Evolutionary conservation across 2,329 filamentous ascomycete species (phyloP).

Genomic region (Sordariomycetes sp.): DNA sequence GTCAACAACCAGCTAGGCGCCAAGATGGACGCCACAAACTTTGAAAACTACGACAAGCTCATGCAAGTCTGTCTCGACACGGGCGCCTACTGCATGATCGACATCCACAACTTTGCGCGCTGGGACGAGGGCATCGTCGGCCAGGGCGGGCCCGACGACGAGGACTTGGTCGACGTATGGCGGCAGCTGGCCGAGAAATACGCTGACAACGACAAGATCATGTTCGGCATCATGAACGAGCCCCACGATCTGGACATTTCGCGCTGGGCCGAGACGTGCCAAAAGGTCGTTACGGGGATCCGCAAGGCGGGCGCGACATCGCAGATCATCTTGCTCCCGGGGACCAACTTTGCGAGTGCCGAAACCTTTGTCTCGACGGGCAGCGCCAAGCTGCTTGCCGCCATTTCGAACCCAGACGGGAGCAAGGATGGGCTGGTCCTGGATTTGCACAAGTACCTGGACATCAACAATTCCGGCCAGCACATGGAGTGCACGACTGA

Average conservation of each 20-base stretch:
- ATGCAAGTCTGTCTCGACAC: conserved; percentile 47
- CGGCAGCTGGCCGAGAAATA: conserved; percentile 49
- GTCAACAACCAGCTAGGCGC: conserved; percentile 40
- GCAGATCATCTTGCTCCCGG: conserved; percentile 52
- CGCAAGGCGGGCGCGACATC: conserved; percentile 53
- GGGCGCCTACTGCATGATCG: conserved; percentile 50
- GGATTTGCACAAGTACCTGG: conserved; percentile 54
- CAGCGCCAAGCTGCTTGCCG: conserved; percentile 39
- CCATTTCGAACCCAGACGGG: conserved; percentile 50
- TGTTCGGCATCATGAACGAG: conserved; percentile 63
- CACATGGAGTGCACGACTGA: conserved; percentile 42
- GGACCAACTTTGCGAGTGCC: conserved; percentile 48
- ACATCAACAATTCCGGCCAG: conserved; percentile 46
- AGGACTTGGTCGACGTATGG: conserved; percentile 51
- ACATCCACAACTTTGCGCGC: conserved; percentile 49
- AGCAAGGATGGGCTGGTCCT: conserved; percentile 45
- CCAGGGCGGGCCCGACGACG: conserved; percentile 53
- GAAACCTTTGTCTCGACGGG: conserved; percentile 36
- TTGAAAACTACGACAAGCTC: conserved; percentile 43
- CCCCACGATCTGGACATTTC: conserved; percentile 50
- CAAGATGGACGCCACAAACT: conserved; percentile 35
- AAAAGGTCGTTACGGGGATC: conserved; percentile 56
- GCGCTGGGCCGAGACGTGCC: conserved; percentile 50
- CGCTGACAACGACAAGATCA: conserved; percentile 37
- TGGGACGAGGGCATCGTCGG: conserved; percentile 56